Conservation (phyloP, 1,139 yeast genomes). For the Hansenula lynferdii region DNA sequence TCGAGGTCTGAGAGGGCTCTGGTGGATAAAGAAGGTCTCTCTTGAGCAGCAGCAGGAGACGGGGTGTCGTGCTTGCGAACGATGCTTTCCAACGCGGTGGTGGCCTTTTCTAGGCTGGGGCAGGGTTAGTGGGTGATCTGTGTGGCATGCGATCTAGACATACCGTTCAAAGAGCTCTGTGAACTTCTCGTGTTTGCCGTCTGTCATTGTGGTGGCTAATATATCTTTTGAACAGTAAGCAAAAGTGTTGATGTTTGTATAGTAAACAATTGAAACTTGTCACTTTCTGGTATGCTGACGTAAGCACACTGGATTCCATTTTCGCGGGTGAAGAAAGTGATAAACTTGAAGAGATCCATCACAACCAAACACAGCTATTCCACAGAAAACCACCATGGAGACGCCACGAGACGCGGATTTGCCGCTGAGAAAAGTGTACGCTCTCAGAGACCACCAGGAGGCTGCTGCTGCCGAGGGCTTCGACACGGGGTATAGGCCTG, state of each 20-base stretch:
- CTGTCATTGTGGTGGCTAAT: conserved; percentile 4
- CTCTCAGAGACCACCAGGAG: conserved; percentile 15
- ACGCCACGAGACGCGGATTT: conserved; percentile 10
- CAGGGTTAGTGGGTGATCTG: too few species aligned
- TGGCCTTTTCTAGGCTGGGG: conserved; percentile 22
- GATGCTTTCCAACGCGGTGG: conserved; percentile 21
- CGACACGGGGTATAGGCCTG: conserved; percentile 43
- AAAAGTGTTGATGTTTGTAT: too few species aligned
- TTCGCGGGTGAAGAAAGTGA: too few species aligned
- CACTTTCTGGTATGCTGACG: too few species aligned
- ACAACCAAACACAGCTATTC: too few species aligned
- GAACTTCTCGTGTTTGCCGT: conserved; percentile 4
- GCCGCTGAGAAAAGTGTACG: conserved; percentile 7
- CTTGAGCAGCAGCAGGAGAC: conserved; percentile 3
- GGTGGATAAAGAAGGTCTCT: conserved; percentile 1
- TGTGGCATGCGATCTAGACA: conserved; percentile 2
- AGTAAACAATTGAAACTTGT: too few species aligned
- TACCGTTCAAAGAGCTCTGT: conserved; percentile 7
- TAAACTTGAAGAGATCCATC: too few species aligned
- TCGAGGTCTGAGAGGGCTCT: conserved; percentile 13
- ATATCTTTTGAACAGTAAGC: too few species aligned
- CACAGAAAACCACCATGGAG: too few species aligned
- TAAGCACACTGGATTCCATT: too few species aligned
- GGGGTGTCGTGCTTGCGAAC: conserved; percentile 11
- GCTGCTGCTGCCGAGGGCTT: conserved; percentile 42